These are phyloP conservation scores for Mucuna pruriens DNA, from an alignment of 306 rosid genomes.

Conservation along the genomic window DNA sequence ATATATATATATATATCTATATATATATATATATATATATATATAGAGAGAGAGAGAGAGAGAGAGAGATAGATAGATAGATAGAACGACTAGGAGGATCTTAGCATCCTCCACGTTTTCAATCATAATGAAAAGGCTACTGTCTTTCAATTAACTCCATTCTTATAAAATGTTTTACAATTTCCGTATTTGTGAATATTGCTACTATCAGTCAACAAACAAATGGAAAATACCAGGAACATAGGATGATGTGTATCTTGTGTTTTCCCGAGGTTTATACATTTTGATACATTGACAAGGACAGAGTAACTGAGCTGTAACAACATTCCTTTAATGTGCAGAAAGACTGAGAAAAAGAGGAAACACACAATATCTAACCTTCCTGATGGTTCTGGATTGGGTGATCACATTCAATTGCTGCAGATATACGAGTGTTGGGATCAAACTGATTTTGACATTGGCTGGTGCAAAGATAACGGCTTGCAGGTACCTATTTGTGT, in stretches of 20 bases:
- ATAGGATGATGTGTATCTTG: not conserved
- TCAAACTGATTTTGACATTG: slow-evolving; percentile 66
- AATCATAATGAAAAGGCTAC: not conserved
- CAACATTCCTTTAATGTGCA: slow-evolving; percentile 44
- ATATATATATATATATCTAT: too few species aligned
- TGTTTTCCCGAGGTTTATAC: slow-evolving; percentile 27
- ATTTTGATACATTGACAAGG: slow-evolving; percentile 10
- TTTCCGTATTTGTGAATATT: slow-evolving; percentile 8
- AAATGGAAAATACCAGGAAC: not conserved
- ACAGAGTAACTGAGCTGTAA: slow-evolving; percentile 25
- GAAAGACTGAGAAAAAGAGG: slow-evolving; percentile 88
- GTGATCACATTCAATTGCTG: slow-evolving; percentile 91
- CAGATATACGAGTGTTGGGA: slow-evolving; percentile 87
- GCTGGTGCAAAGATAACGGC: slow-evolving; percentile 87
- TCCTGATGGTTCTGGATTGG: slow-evolving; percentile 96
- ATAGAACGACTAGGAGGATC: too few species aligned
- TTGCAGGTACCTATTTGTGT: slow-evolving; percentile 68
- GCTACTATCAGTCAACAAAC: not conserved
- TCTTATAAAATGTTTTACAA: slow-evolving; percentile 8
- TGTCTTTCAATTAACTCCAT: not conserved
- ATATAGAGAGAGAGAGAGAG: not conserved
- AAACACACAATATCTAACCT: slow-evolving; percentile 62
- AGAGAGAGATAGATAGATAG: too few species aligned
- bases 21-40: not conserved
- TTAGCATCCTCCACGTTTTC: slow-evolving; percentile 6